phyloP scores from a whole-genome alignment of 75 land plant genomes.

The Azolla pinnata region DNA sequence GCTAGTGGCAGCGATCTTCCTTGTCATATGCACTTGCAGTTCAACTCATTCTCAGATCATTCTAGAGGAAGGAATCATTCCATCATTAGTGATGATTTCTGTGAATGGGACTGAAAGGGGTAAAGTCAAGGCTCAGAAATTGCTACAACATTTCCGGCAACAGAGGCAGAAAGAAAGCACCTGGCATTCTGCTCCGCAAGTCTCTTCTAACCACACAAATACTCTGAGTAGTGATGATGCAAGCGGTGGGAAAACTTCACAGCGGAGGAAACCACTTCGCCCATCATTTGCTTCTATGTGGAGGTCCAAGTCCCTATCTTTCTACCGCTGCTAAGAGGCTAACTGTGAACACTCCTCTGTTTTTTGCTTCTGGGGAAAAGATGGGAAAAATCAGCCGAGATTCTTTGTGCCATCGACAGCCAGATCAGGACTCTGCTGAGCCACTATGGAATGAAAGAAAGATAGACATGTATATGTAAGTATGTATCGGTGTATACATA shows the following conservation, averaged over 20 bases:
- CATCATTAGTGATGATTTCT: conserved; percentile 62
- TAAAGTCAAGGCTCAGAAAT: conserved; percentile 69
- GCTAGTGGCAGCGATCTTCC: conserved; percentile 59
- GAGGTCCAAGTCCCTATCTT: conserved; percentile 1
- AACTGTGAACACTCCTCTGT: too few species aligned
- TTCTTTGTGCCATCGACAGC: too few species aligned
- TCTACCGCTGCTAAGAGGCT: conserved; percentile 4
- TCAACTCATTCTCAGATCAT: conserved; percentile 54
- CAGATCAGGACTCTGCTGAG: too few species aligned
- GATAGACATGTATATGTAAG: too few species aligned
- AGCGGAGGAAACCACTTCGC: not conserved
- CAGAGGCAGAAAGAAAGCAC: conserved; percentile 61
- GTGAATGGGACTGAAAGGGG: conserved; percentile 62
- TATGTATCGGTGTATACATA: too few species aligned
- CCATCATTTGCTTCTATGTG: conserved; percentile 2
- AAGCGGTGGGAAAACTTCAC: not conserved
- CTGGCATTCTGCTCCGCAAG: too few species aligned
- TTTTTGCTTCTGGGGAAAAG: too few species aligned
- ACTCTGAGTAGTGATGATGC: not conserved
- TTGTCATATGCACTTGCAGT: conserved; percentile 52
- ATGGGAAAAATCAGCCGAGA: too few species aligned
- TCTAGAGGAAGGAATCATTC: conserved; percentile 78
- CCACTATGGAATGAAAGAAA: too few species aligned
- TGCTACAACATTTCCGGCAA: conserved; percentile 74
- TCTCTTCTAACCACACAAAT: too few species aligned